Base-by-base conservation (phyloP, 768 basidiomycete species). In the Boletus vinaceobasis region DNA sequence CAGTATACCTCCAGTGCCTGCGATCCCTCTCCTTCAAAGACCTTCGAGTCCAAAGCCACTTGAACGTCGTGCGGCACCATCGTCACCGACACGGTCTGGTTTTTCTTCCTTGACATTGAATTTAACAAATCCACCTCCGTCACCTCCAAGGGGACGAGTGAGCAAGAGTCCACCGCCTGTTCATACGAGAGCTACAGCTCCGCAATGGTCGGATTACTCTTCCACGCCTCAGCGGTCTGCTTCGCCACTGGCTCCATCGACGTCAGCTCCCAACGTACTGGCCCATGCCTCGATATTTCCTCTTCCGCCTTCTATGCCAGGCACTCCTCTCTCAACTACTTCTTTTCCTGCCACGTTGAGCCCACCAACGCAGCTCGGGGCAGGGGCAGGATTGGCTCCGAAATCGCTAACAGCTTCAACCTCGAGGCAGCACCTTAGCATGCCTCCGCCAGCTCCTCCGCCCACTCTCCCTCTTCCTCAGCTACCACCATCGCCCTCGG, bases 401-500 rank as follows among this genome's bases (percentile, higher is more conserved):
- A 69, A 58, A 43, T 37, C 61, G 6, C 38, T 59, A 15, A 9
- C 49, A 27, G 2, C 43, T 33, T 3, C 52, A 19, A 44, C 69
- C 37, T 63, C 71, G 27, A 66, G 70, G 32, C 64, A 66, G 19
- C 66, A 71, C 45, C 57, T 70, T 19, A 23, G 42, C 13, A 66
- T 71, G 11, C 69, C 65, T 36, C 69, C 71, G 0, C 69, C 65
- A 14, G 59, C 61, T n/a, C 69, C 69, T 17, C 69, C 69, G 5
- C 69, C 69, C 3, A 69, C 64, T 33, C 59, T 60, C 21, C 69
- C 69, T 46, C 63, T 72, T 21, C 69, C 69, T 38, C 71, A 61
- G 23, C 66, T 46, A 10, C 70, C 68, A 26, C 52, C 65, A 11
- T 57, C 62, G 10, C 61, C 58, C 2, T 58, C 55, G 17, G 15